Evolutionary conservation across 2,329 filamentous ascomycete genomes (phyloP).

Genomic region (Neonectria magnoliae): DNA sequence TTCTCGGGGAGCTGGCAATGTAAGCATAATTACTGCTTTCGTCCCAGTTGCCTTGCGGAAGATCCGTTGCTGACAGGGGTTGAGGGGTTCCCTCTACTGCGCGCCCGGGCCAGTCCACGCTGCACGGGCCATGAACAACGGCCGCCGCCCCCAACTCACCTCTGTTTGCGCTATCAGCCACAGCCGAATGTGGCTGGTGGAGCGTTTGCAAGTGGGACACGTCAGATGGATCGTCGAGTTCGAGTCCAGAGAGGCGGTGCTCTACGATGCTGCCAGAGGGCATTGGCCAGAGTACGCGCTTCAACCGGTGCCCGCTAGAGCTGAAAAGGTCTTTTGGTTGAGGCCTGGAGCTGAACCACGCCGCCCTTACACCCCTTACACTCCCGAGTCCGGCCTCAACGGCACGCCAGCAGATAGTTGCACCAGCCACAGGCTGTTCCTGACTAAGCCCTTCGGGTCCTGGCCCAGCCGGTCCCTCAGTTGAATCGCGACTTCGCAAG

Average conservation of each 20-base stretch:
- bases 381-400: neutral
- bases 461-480: neutral
- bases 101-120: neutral
- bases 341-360: constrained; percentile 5
- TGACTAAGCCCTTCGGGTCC: neutral
- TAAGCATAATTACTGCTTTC: constrained; percentile 21
- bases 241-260: neutral
- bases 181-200: constrained; percentile 12
- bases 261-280: neutral
- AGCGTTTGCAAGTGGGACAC: neutral
- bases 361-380: constrained; percentile 7
- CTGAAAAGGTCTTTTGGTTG: constrained; percentile 2
- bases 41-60: constrained; percentile 9
- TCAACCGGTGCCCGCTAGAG: neutral
- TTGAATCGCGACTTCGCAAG: neutral
- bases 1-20: constrained; percentile 7
- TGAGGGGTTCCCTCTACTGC: constrained; percentile 19
- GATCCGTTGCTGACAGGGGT: constrained; percentile 19
- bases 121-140: neutral
- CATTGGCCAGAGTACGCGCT: neutral
- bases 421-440: constrained; percentile 18
- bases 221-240: neutral
- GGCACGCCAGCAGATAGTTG: neutral
- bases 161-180: neutral
- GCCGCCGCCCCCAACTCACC: neutral